Evolutionary conservation across 768 basidiomycete species (phyloP), one percentile per base, ranked within the genome.

Genomic region (Gautieria morchelliformis): DNA sequence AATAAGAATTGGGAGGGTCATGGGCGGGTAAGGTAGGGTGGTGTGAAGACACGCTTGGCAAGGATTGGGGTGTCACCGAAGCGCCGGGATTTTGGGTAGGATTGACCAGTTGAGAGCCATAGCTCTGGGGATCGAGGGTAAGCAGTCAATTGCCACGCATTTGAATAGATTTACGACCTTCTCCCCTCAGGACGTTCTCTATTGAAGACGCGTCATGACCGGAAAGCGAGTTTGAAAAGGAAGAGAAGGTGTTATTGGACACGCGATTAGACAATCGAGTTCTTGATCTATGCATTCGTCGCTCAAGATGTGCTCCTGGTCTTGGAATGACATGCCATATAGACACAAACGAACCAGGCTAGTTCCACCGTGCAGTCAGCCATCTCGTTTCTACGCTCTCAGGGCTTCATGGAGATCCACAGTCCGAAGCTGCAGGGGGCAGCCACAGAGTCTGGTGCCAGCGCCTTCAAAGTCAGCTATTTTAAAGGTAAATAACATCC

Each of bases 361-460:
- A 85, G 98, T 58, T 98, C 98, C 78, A 87, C 76, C 64, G 69
- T 99, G 52, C 93, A 95, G 67, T 83, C 89, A 40, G 93, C 78
- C n/a, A 86, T 98, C 45, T 79, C 87, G 51, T 87, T 81, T 73
- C 75, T 99, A 56, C 79, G 82, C 61, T 68, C 66, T 22, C 74
- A 87, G 53, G 83, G 85, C 20, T 98, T 98, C 68, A 82, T 82
- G 53, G 95, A 98, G 71, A 98, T 99, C 60, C 95, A 98, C 72
- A 93, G 89, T 60, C 96, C 96, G 5, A 99, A 98, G 73, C 78
- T 99, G 2, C 93, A 97, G 69, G 93, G 91, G 42, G 88, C 96
- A 35, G 94, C 96, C 9, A 98, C 96, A 2, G 96, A 98, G 72
- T 90, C 87, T 12, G 96, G 96, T 9, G 91, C 96, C 44, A 89